Conservation (phyloP, 768 basidiomycete species). For the Mycena galopus region DNA sequence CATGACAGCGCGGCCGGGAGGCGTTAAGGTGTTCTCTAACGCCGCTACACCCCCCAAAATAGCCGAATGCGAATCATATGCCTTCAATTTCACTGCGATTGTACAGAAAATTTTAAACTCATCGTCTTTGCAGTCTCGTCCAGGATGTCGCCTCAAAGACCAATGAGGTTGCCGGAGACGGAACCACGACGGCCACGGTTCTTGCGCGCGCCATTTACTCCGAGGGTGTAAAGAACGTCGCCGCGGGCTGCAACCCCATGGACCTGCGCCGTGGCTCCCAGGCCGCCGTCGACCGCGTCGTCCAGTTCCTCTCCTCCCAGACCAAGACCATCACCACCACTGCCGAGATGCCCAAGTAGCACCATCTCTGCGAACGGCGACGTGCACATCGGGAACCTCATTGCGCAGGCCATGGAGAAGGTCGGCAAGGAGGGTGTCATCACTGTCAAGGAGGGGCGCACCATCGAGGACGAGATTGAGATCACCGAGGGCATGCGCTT, state of each 20-base stretch:
- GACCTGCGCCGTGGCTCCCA: slow-evolving; percentile 98
- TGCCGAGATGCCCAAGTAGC: slow-evolving; percentile 99
- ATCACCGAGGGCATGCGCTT: slow-evolving; percentile 99
- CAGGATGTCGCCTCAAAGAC: slow-evolving; percentile 98
- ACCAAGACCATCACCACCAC: slow-evolving; percentile 96
- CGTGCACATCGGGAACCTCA: slow-evolving; percentile 91
- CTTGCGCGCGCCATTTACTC: slow-evolving; percentile 97
- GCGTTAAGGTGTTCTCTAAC: too few relatives aligned
- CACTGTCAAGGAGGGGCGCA: slow-evolving; percentile 98
- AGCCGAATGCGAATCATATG: too few relatives aligned
- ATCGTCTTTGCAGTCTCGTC: slow-evolving; percentile 70
- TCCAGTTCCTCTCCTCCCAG: slow-evolving; percentile 89
- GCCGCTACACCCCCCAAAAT: too few relatives aligned
- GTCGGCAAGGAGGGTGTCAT: slow-evolving; percentile 99
- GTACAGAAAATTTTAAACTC: slow-evolving; percentile 22
- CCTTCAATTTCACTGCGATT: too few relatives aligned
- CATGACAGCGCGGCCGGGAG: too few relatives aligned
- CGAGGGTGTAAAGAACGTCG: slow-evolving; percentile 99
- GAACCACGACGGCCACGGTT: slow-evolving; percentile 97
- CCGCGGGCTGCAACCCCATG: slow-evolving; percentile 99
- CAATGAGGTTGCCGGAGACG: slow-evolving; percentile 97
- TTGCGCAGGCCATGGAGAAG: slow-evolving; percentile 99
- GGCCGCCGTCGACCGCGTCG: slow-evolving; percentile 95
- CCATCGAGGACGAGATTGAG: slow-evolving; percentile 98
- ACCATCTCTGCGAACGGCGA: slow-evolving; percentile 91